phyloP scores from a whole-genome alignment of 768 basidiomycete species.

The Roridomyces roridus region DNA sequence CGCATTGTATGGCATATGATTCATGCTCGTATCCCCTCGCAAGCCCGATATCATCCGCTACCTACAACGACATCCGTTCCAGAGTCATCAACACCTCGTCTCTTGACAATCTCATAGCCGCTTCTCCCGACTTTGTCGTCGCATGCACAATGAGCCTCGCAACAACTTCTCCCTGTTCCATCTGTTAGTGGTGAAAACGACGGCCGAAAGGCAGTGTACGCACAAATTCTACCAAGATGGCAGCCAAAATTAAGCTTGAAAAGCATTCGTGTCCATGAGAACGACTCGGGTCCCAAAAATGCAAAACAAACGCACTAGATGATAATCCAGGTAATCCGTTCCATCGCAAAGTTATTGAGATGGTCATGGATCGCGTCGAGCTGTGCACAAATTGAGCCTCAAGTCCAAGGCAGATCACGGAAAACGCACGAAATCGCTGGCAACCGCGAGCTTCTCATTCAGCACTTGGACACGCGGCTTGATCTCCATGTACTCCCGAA shows the following conservation, averaged over 20 bases:
- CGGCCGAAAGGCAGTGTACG: constrained; percentile 25
- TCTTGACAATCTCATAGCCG: constrained; percentile 30
- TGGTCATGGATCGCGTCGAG: constrained; percentile 94
- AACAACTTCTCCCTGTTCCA: constrained; percentile 74
- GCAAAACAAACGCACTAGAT: constrained; percentile 46
- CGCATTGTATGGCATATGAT: constrained; percentile 18
- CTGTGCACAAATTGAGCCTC: constrained; percentile 42
- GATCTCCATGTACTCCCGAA: constrained; percentile 95
- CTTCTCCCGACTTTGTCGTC: constrained; percentile 42
- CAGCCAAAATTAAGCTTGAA: constrained; percentile 91
- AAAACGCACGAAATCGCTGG: constrained; percentile 78
- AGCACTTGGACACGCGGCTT: constrained; percentile 79
- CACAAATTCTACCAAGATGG: constrained; percentile 87
- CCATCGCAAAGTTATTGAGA: constrained; percentile 88
- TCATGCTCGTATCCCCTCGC: background rate
- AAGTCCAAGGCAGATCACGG: background rate
- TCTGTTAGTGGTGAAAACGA: background rate
- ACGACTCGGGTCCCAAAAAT: constrained; percentile 15
- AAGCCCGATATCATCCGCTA: background rate
- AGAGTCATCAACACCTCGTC: constrained; percentile 48
- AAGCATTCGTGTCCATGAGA: constrained; percentile 39
- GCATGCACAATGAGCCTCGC: constrained; percentile 79
- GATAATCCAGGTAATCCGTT: constrained; percentile 75
- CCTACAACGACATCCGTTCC: constrained; percentile 43
- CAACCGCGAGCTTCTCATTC: constrained; percentile 88